These are phyloP conservation scores for Arxiozyma slooffiae DNA, from an alignment of 1,139 yeast genomes.

Conservation along the genomic window DNA sequence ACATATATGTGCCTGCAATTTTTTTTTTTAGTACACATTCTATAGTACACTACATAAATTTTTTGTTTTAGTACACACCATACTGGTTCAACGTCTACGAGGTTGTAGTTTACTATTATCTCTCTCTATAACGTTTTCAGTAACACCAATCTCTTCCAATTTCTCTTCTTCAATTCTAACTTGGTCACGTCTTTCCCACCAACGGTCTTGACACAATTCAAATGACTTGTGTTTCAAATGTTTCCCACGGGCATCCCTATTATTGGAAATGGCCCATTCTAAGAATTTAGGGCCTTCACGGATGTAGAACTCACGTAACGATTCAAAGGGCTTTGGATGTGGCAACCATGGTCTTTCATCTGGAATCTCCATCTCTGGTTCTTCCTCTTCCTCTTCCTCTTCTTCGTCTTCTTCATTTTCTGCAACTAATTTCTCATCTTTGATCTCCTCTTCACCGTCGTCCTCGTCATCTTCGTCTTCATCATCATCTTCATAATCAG, in stretches of 20 bases:
- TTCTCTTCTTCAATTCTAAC: constrained; percentile 81
- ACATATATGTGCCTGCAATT: too few relatives aligned
- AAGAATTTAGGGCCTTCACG: constrained; percentile 81
- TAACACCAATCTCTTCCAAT: constrained; percentile 84
- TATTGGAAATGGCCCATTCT: constrained; percentile 85
- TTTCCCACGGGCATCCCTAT: constrained; percentile 83
- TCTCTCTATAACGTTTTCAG: constrained; percentile 78
- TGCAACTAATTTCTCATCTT: constrained; percentile 40
- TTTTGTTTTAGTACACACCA: background rate
- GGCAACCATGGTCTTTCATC: constrained; percentile 96
- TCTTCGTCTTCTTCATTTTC: constrained; percentile 49
- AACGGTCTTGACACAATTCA: constrained; percentile 84
- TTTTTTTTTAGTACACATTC: too few relatives aligned
- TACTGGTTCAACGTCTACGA: constrained; percentile 21
- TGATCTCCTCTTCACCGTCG: constrained; percentile 42
- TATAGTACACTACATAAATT: background rate
- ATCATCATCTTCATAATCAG: constrained; percentile 57
- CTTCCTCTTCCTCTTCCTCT: constrained; percentile 51
- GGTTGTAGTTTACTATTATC: constrained; percentile 41
- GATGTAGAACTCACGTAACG: constrained; percentile 68
- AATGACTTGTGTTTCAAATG: constrained; percentile 82
- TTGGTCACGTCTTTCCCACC: constrained; percentile 98
- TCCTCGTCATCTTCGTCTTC: constrained; percentile 52
- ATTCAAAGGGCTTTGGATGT: constrained; percentile 92
- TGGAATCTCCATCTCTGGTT: constrained; percentile 54